Percentiles rank a stretch among this genome's conserved stretches.
phyloP scores from a whole-genome alignment of 179 eudicot genomes.

The Beta corolliflora region DNA sequence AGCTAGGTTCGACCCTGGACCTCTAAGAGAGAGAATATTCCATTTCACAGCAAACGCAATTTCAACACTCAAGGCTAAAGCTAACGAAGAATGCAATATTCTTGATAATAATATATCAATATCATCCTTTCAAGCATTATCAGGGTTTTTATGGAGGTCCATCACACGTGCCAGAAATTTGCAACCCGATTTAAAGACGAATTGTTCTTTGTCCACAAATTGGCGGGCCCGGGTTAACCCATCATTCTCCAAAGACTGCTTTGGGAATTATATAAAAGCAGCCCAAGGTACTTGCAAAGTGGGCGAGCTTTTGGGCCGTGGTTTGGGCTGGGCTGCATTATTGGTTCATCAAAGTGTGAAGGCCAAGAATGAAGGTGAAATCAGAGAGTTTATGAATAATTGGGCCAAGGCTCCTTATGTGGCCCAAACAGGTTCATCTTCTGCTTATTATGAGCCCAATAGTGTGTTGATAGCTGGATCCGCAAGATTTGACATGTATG shows the following conservation, averaged over 20 bases:
- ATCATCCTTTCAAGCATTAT: slow-evolving; percentile 37
- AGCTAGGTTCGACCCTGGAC: neutral
- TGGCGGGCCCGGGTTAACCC: slow-evolving; percentile 8
- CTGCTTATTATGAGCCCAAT: neutral
- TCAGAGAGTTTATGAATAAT: no score
- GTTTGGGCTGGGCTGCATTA: slow-evolving; percentile 17
- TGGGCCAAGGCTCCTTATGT: slow-evolving; percentile 10
- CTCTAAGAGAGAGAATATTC: slow-evolving; percentile 25
- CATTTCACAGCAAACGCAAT: slow-evolving; percentile 23
- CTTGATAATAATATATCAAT: no score
- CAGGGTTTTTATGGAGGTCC: slow-evolving; percentile 21
- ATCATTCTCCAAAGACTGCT: neutral
- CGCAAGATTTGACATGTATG: slow-evolving; percentile 41
- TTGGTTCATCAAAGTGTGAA: neutral
- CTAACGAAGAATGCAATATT: slow-evolving; percentile 25
- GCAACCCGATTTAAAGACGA: neutral
- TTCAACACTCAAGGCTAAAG: slow-evolving; percentile 22
- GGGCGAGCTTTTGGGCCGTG: neutral
- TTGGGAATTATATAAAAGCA: neutral
- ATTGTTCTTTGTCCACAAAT: neutral
- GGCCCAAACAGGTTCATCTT: neutral
- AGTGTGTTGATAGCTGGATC: slow-evolving; percentile 31
- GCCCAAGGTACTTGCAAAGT: slow-evolving; percentile 4
- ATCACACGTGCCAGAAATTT: slow-evolving; percentile 23
- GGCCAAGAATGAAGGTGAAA: no score